phyloP scores from a whole-genome alignment of 176 grass and related monocot species.

The Triticum monococcum region DNA sequence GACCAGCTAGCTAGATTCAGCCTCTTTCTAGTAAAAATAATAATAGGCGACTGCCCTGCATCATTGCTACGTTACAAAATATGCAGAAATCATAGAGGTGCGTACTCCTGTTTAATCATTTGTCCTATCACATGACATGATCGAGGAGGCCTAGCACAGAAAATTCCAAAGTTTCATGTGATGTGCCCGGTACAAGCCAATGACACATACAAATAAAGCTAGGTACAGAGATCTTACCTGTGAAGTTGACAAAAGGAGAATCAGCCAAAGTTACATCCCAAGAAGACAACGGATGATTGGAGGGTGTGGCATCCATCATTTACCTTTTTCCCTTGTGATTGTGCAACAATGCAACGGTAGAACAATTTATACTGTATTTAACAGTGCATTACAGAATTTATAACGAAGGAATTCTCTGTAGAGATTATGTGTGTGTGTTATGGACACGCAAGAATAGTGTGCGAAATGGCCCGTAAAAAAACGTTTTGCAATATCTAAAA shows the following conservation, averaged over 20 bases:
- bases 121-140: slow-evolving; percentile 38
- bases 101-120: slow-evolving; percentile 36
- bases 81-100: background rate
- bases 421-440: no score
- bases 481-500: no score
- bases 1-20: slow-evolving; percentile 25
- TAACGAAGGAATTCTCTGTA: no score
- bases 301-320: background rate
- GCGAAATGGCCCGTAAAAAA: no score
- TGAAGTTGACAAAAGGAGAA: background rate
- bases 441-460: no score
- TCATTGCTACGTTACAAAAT: slow-evolving; percentile 7
- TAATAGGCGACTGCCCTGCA: background rate
- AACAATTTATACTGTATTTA: background rate
- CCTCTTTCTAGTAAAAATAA: slow-evolving; percentile 8
- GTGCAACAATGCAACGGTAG: background rate
- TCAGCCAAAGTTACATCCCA: background rate
- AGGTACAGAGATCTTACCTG: background rate
- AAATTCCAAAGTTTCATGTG: slow-evolving; percentile 35
- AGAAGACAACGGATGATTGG: background rate
- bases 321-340: background rate
- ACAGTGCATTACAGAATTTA: no score
- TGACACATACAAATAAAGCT: background rate
- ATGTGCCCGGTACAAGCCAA: slow-evolving; percentile 14
- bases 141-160: background rate